Evolutionary conservation across 2,329 filamentous ascomycete genomes (phyloP).

Genomic region (Epichloe gansuensis): DNA sequence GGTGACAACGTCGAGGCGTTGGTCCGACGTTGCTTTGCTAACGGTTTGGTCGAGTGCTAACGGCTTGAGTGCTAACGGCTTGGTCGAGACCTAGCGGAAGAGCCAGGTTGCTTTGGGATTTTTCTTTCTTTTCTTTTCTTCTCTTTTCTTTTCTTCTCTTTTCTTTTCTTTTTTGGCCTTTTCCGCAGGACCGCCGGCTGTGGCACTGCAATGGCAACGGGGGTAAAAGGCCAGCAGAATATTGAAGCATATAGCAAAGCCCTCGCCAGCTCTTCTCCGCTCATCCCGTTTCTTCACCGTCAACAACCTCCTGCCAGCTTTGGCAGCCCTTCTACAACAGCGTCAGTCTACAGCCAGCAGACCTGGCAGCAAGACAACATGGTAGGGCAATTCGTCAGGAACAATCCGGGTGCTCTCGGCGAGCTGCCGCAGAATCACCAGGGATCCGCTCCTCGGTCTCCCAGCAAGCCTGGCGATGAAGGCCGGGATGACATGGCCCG

Average conservation of each 20-base stretch:
- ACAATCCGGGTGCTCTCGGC: slow-evolving; percentile 34
- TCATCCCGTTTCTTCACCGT: slow-evolving; percentile 35
- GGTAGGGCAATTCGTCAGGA: slow-evolving; percentile 22
- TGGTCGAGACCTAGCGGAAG: background rate
- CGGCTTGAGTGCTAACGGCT: background rate
- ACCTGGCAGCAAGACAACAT: slow-evolving; percentile 12
- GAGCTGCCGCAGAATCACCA: slow-evolving; percentile 46
- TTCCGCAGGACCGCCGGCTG: background rate
- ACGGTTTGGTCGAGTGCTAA: background rate
- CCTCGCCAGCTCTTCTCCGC: slow-evolving; percentile 9
- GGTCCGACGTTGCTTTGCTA: background rate
- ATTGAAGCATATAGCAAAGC: slow-evolving; percentile 6
- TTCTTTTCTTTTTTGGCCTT: background rate
- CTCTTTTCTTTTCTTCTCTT: background rate
- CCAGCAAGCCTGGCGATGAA: slow-evolving; percentile 25
- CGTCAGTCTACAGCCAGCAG: background rate
- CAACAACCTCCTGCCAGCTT: slow-evolving; percentile 32
- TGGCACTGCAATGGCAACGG: slow-evolving; percentile 11
- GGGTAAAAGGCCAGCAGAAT: slow-evolving; percentile 1
- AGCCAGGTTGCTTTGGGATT: background rate
- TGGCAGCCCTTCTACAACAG: slow-evolving; percentile 8
- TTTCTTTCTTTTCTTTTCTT: background rate
- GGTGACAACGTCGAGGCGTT: background rate
- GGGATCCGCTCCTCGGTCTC: slow-evolving; percentile 25
- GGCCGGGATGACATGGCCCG: slow-evolving; percentile 13